Evolutionary conservation across 495 filamentous ascomycete species (phyloP), one percentile per base, ranked within the genome.

Genomic region (Apiosordaria backusii): DNA sequence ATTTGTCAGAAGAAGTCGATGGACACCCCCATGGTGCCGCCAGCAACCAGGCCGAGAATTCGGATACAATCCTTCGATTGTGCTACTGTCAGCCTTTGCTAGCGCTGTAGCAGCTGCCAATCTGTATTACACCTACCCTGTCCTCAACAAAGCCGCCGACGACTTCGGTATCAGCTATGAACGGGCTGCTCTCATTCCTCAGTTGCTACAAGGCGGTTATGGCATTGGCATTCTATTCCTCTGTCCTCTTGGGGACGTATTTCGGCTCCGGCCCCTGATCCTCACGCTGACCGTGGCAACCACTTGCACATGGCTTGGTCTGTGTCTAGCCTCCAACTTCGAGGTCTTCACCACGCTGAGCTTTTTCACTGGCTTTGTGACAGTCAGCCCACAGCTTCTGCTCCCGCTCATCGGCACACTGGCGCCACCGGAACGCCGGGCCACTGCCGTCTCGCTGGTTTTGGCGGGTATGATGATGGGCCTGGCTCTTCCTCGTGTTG

Each of bases 381-480:
- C 90, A 0, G 90, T 92, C 19, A 92, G 90, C 9, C 90, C 90
- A 2, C 89, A 93, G 78, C 79, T 91, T 25, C 90, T 92, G 88
- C 84, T 93, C 23, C 90, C 90, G 0, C 80, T 93, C 0, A 89
- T 92, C 18, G 90, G 89, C 45, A 88, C 91, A 68, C 84, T 92
- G 29, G 88, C 88, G 3, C 90, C 90, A 0, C 81, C 86, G 18
- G 72, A 85, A 50, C 83, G 84, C 50, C 86, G 89, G 3, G 89
- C 89, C 21, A 84, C 85, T 15, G 86, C 88, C 85, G 64, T 81
- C 1, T 88, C 87, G 15, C 84, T 92, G 68, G 89, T 92, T 4
- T 84, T 88, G 35, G 89, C 88, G 1, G 90, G 89, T 5, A 75
- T 92, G 7, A 80, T 90, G 50, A 80, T 91, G 13, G 90, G 90